These are phyloP conservation scores for Rosa rugosa DNA, from an alignment of 306 rosid genomes.

Conservation along the genomic window DNA sequence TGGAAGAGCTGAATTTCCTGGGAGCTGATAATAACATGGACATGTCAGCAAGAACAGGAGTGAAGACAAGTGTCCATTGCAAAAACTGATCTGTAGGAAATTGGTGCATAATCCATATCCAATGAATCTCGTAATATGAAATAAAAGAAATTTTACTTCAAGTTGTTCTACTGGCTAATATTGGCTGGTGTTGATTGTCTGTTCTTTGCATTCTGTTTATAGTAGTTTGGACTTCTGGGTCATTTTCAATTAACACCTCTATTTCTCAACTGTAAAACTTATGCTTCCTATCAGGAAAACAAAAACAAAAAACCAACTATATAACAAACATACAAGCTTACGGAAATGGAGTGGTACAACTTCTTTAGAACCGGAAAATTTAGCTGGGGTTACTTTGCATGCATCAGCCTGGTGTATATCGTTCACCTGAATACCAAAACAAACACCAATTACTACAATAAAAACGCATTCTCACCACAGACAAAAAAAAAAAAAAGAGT, in stretches of 20 bases:
- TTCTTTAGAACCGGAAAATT: constrained; percentile 91
- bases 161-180: neutral
- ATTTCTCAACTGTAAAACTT: neutral
- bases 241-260: neutral
- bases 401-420: constrained; percentile 73
- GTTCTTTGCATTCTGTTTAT: neutral
- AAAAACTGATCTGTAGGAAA: neutral
- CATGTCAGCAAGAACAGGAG: neutral
- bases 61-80: neutral
- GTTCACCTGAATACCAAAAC: constrained; percentile 53
- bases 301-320: neutral
- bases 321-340: constrained; percentile 44
- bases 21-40: neutral
- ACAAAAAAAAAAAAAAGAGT: neutral
- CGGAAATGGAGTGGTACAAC: constrained; percentile 71
- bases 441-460: neutral
- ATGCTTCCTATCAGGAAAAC: neutral
- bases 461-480: neutral
- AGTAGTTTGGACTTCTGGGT: neutral
- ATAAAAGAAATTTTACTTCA: neutral
- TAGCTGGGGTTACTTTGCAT: constrained; percentile 87
- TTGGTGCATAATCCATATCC: neutral
- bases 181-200: neutral
- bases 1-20: neutral
- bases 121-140: neutral